These are phyloP conservation scores for Quercus agrifolia DNA, from an alignment of 306 rosid species.

Conservation along the genomic window DNA sequence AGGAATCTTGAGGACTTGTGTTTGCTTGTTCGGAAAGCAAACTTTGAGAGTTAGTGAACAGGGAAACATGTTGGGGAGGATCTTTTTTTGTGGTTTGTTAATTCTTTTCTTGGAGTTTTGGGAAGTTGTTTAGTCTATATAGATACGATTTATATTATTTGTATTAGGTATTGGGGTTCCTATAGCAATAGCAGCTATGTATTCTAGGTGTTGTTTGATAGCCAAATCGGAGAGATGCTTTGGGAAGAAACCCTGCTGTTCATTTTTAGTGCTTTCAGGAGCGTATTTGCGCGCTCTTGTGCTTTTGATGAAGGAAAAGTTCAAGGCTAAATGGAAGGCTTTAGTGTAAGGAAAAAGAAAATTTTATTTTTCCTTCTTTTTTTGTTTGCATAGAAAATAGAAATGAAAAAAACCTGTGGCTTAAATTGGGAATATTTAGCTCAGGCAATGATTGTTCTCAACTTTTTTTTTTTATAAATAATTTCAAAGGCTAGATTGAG, in stretches of 20 bases:
- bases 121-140: constrained; percentile 28
- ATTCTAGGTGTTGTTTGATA: constrained; percentile 61
- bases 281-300: constrained; percentile 44
- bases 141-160: constrained; percentile 22
- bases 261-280: constrained; percentile 52
- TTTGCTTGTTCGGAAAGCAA: constrained; percentile 77
- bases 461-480: constrained; percentile 3
- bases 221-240: constrained; percentile 49
- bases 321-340: constrained; percentile 48
- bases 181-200: constrained; percentile 29
- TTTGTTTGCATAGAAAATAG: not conserved
- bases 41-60: constrained; percentile 30
- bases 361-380: not conserved
- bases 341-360: constrained; percentile 46
- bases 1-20: constrained; percentile 34
- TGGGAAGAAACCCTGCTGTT: constrained; percentile 54
- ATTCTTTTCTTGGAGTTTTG: constrained; percentile 48
- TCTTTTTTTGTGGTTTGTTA: constrained; percentile 26
- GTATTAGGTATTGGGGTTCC: constrained; percentile 20
- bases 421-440: not conserved
- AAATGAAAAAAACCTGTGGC: not conserved
- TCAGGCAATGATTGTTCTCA: not conserved
- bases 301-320: constrained; percentile 45
- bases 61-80: constrained; percentile 16
- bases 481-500: not conserved